A percentile compares a stretch with the other conserved stretches of the same genome.
Evolutionary conservation across 495 filamentous ascomycete genomes (phyloP).

Genomic region (Tuber indicum): DNA sequence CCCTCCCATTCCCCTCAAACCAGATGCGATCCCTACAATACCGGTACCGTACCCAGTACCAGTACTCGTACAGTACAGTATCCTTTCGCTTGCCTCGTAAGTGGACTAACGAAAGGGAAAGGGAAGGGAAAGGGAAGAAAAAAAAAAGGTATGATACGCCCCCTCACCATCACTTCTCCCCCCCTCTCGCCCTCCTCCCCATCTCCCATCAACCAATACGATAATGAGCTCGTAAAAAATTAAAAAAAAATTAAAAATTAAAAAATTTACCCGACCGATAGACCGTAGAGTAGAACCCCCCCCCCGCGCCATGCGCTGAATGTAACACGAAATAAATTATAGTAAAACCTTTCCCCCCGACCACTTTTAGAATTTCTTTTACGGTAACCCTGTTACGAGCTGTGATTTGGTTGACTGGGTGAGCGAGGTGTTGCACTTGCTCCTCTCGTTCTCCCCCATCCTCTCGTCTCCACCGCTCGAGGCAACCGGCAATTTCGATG

Average conservation of each 20-base stretch:
- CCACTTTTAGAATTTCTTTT: background rate
- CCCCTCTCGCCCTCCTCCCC: background rate
- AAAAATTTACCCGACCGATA: background rate
- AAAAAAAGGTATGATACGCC: background rate
- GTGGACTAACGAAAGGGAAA: background rate
- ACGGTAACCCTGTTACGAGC: conserved; percentile 12
- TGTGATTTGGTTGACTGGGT: conserved; percentile 12
- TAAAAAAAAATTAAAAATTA: background rate
- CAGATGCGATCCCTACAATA: background rate
- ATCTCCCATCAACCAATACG: conserved; percentile 3
- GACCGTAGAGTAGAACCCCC: conserved; percentile 21
- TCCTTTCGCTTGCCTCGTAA: too few relatives aligned
- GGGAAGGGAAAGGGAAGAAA: background rate
- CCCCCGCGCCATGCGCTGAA: conserved; percentile 10
- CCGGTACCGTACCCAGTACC: background rate
- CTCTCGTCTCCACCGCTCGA: conserved; percentile 8
- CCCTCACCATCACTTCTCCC: background rate
- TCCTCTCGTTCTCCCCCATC: conserved; percentile 15
- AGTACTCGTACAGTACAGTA: background rate
- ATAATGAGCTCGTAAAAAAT: background rate
- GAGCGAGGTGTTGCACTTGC: conserved; percentile 13
- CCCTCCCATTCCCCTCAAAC: background rate
- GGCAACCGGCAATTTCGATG: background rate
- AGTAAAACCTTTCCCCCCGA: conserved; percentile 3
- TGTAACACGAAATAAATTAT: conserved; percentile 14